phyloP scores from a whole-genome alignment of 805 yeast genomes.

The Naumovozyma castellii region DNA sequence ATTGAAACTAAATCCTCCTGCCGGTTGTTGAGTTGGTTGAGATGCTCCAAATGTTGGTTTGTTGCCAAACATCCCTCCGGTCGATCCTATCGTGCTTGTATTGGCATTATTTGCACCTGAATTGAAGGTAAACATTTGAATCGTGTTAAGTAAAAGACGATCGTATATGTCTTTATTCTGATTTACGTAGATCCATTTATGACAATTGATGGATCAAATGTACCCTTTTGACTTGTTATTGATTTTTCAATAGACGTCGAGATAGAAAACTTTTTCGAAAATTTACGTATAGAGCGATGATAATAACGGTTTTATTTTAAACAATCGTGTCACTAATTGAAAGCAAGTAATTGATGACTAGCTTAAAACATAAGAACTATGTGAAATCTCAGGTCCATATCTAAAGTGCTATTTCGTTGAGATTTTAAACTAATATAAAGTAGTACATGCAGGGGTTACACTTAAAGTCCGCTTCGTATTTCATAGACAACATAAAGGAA shows the following conservation, averaged over 20 bases:
- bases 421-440: too few species aligned
- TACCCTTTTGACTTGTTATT: background rate
- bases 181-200: too few species aligned
- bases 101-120: constrained; percentile 7
- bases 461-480: too few species aligned
- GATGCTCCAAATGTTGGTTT: constrained; percentile 8
- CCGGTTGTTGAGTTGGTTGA: background rate
- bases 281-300: background rate
- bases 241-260: background rate
- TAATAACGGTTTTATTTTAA: too few species aligned
- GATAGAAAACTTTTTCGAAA: background rate
- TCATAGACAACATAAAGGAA: too few species aligned
- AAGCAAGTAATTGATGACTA: too few species aligned
- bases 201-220: too few species aligned
- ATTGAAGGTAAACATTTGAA: constrained; percentile 18
- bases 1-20: background rate
- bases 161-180: too few species aligned
- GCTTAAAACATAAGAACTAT: too few species aligned
- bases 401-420: background rate
- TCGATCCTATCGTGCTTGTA: constrained; percentile 5
- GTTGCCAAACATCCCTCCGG: constrained; percentile 7
- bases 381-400: background rate
- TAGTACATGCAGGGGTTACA: too few species aligned
- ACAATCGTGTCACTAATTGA: too few species aligned
- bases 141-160: too few species aligned